phyloP scores from a whole-genome alignment of 345 rosid species.

The Adansonia digitata region DNA sequence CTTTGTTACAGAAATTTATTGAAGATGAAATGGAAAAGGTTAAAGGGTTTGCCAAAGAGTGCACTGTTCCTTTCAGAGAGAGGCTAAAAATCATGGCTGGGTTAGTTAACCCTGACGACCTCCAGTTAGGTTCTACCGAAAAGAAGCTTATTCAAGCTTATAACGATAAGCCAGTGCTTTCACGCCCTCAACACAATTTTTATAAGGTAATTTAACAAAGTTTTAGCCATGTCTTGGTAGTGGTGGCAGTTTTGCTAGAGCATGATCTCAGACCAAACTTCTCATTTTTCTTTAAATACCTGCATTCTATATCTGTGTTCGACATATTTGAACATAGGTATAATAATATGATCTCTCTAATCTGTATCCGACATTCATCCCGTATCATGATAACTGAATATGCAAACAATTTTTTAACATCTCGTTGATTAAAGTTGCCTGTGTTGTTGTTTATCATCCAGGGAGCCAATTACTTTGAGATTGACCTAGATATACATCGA shows the following conservation, averaged over 20 bases:
- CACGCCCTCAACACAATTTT: slow-evolving; percentile 3
- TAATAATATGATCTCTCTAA: neutral
- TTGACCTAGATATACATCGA: slow-evolving; percentile 85
- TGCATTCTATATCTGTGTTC: too few species aligned
- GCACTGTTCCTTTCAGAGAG: slow-evolving; percentile 70
- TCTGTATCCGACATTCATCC: neutral
- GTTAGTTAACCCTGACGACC: slow-evolving; percentile 76
- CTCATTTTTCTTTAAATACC: too few species aligned
- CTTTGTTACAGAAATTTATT: neutral
- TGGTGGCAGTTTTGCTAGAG: too few species aligned
- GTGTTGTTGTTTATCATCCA: slow-evolving; percentile 20
- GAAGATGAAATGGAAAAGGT: slow-evolving; percentile 11
- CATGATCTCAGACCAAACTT: too few species aligned
- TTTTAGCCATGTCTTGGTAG: neutral
- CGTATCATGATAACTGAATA: too few species aligned
- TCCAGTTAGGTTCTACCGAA: slow-evolving; percentile 70
- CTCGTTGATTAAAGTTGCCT: neutral
- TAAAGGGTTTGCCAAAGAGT: slow-evolving; percentile 3
- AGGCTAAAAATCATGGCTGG: slow-evolving; percentile 86
- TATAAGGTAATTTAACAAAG: neutral
- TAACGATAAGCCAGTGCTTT: slow-evolving; percentile 62
- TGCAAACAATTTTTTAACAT: neutral
- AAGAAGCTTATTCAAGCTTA: slow-evolving; percentile 76
- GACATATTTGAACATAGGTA: too few species aligned
- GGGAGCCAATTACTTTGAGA: slow-evolving; percentile 92